Conservation (phyloP, 495 filamentous ascomycete species). For the Talaromyces adpressus region DNA sequence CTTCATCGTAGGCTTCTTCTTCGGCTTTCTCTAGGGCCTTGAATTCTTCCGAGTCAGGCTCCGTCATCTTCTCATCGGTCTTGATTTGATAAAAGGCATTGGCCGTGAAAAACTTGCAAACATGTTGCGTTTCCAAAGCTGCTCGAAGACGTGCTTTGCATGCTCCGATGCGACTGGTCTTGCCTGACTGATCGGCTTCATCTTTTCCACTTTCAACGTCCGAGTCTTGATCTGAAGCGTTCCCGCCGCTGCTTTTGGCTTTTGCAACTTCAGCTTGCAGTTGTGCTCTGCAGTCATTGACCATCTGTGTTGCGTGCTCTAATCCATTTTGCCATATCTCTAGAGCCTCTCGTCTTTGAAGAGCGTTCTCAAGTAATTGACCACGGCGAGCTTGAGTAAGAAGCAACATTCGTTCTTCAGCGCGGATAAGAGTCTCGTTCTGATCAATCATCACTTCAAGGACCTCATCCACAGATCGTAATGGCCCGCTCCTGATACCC, state of each 20-base stretch:
- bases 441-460: slow-evolving; percentile 85
- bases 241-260: slow-evolving; percentile 12
- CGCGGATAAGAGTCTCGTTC: slow-evolving; percentile 52
- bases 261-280: slow-evolving; percentile 44
- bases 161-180: slow-evolving; percentile 44
- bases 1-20: slow-evolving; percentile 62
- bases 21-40: slow-evolving; percentile 60
- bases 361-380: slow-evolving; percentile 65
- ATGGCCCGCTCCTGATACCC: slow-evolving; percentile 53
- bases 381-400: slow-evolving; percentile 56
- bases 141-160: slow-evolving; percentile 58
- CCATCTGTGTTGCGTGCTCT: slow-evolving; percentile 44
- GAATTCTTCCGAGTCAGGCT: slow-evolving; percentile 59
- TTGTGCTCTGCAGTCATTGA: slow-evolving; percentile 57
- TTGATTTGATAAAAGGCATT: slow-evolving; percentile 83
- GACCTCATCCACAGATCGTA: slow-evolving; percentile 78
- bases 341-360: slow-evolving; percentile 51
- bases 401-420: slow-evolving; percentile 61
- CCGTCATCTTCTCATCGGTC: slow-evolving; percentile 50
- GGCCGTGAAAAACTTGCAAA: slow-evolving; percentile 74
- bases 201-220: slow-evolving; percentile 23
- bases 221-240: slow-evolving; percentile 3
- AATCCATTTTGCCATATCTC: slow-evolving; percentile 58
- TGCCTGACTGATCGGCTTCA: slow-evolving; percentile 39
- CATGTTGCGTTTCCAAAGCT: slow-evolving; percentile 75